phyloP scores from a whole-genome alignment of 2,329 filamentous ascomycete genomes.

The Akanthomyces dipterigenus region DNA sequence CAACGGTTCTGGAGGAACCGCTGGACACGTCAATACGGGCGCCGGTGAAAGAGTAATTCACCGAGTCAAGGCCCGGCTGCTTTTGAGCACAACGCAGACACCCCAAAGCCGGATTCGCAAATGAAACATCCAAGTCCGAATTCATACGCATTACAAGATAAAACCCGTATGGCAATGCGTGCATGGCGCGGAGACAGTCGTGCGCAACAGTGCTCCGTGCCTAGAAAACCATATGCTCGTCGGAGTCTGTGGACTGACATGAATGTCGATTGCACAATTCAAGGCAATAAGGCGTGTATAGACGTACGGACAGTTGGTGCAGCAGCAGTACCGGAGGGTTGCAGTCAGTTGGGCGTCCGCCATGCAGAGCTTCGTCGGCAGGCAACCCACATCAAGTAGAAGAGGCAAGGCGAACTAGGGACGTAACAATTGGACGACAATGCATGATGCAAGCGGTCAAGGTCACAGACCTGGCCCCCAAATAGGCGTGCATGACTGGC shows the following conservation, averaged over 20 bases:
- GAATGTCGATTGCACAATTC: background rate
- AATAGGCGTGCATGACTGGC: constrained; percentile 5
- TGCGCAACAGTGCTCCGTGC: background rate
- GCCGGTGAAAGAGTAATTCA: background rate
- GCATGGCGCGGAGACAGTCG: background rate
- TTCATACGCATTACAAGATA: too few relatives aligned
- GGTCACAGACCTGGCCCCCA: background rate
- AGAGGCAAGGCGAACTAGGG: background rate
- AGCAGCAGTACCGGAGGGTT: background rate
- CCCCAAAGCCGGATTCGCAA: background rate
- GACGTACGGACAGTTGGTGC: background rate
- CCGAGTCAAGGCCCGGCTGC: background rate
- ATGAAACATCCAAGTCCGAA: background rate
- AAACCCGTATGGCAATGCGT: too few relatives aligned
- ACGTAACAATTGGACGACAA: background rate
- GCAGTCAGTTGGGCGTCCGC: background rate
- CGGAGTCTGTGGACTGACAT: background rate
- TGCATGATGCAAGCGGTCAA: background rate
- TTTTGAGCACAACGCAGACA: background rate
- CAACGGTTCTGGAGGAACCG: too few relatives aligned
- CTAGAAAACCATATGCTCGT: background rate
- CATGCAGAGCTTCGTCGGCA: background rate
- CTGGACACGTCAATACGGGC: background rate
- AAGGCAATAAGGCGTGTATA: background rate
- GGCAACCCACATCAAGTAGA: background rate